phyloP scores from a whole-genome alignment of 2,329 filamentous ascomycete species.

The Penicillium sp. region DNA sequence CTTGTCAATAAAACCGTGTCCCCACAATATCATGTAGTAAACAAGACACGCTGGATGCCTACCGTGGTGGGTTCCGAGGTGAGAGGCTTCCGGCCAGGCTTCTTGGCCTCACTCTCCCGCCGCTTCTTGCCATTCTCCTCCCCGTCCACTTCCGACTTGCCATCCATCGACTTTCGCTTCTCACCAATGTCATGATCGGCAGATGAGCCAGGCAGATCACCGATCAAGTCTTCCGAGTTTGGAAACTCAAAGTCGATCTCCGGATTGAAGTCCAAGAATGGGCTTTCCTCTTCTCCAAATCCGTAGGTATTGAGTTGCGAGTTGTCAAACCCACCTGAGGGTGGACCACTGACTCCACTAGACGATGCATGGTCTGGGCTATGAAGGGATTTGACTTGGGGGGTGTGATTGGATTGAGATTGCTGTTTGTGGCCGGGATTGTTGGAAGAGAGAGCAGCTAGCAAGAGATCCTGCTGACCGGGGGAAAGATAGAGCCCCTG shows the following conservation, averaged over 20 bases:
- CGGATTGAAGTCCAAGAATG: conserved; percentile 80
- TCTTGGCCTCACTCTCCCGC: conserved; percentile 84
- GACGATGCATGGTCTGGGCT: conserved; percentile 51
- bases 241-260: conserved; percentile 75
- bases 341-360: conserved; percentile 42
- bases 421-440: conserved; percentile 46
- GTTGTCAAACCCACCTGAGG: conserved; percentile 38
- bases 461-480: conserved; percentile 75
- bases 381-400: conserved; percentile 30
- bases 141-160: conserved; percentile 62
- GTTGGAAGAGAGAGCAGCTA: conserved; percentile 76
- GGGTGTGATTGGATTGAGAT: conserved; percentile 33
- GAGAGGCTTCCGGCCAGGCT: conserved; percentile 92
- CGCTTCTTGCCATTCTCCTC: conserved; percentile 69
- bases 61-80: conserved; percentile 95
- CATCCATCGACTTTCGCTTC: conserved; percentile 59
- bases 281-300: conserved; percentile 68
- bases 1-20: conserved; percentile 27
- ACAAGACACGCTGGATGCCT: conserved; percentile 51
- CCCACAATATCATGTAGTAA: neutral
- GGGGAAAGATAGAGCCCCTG: conserved; percentile 71
- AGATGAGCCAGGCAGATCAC: conserved; percentile 65
- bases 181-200: conserved; percentile 61
- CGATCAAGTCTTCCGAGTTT: conserved; percentile 71
- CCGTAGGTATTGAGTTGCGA: conserved; percentile 53